Conservation (phyloP, 371 early-diverging fungal species). For the Batkoa obscura region DNA sequence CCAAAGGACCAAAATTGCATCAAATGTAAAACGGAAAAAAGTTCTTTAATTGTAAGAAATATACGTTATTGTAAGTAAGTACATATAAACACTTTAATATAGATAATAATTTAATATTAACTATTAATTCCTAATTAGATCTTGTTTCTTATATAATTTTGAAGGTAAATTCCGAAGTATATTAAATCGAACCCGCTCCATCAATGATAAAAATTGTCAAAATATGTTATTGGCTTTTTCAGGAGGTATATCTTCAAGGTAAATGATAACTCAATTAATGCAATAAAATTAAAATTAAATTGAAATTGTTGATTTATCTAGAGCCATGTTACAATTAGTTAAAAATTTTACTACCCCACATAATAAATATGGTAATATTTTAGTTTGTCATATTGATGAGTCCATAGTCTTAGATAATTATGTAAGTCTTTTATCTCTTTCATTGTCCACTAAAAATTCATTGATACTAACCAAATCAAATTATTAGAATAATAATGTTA, state of each 20-base stretch:
- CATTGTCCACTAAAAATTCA: not conserved
- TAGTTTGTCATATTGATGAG: not conserved
- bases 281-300: not conserved
- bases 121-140: not conserved
- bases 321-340: not conserved
- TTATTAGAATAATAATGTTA: not conserved
- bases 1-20: no score
- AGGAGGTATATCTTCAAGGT: constrained; percentile 3
- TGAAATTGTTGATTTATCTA: not conserved
- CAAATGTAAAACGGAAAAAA: not conserved
- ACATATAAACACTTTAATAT: not conserved
- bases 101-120: not conserved
- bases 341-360: not conserved
- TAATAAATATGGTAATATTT: not conserved
- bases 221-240: not conserved
- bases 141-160: not conserved
- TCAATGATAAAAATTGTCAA: not conserved
- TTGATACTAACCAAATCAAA: no score
- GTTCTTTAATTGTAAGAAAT: not conserved
- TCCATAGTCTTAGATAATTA: not conserved
- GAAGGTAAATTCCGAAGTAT: constrained; percentile 3
- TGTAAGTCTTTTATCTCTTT: not conserved
- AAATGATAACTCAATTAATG: not conserved
- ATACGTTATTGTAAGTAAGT: not conserved
- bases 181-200: not conserved